Evolutionary conservation across 108 stramenopile species (phyloP).

Genomic region (Discostella stelligeroides): DNA sequence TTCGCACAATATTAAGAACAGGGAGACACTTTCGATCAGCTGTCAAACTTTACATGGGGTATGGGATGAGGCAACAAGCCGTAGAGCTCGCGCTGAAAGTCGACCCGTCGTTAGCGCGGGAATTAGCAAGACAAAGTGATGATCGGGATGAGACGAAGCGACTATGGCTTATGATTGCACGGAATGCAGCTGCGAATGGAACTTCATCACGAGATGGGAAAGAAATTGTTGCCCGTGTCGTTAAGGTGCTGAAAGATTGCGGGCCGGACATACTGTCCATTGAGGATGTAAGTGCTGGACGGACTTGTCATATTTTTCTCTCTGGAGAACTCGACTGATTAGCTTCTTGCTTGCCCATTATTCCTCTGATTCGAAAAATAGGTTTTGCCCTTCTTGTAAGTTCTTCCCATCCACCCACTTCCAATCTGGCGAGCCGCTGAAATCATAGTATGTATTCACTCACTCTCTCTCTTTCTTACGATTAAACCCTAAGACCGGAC

Average conservation of each 20-base stretch:
- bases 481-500: slow-evolving; percentile 53
- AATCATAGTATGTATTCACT: not conserved
- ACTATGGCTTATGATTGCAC: slow-evolving; percentile 92
- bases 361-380: not conserved
- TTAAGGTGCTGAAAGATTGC: slow-evolving; percentile 82
- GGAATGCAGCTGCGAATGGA: slow-evolving; percentile 67
- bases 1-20: slow-evolving; percentile 72
- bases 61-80: slow-evolving; percentile 88
- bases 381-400: slow-evolving; percentile 39
- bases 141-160: slow-evolving; percentile 79
- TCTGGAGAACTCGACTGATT: not conserved
- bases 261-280: slow-evolving; percentile 88
- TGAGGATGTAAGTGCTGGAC: slow-evolving; percentile 78
- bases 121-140: slow-evolving; percentile 77
- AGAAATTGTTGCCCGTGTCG: slow-evolving; percentile 83
- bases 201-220: slow-evolving; percentile 63
- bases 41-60: slow-evolving; percentile 88
- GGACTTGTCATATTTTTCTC: slow-evolving; percentile 29
- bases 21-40: slow-evolving; percentile 87
- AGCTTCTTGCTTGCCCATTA: slow-evolving; percentile 2
- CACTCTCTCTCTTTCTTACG: not conserved
- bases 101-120: slow-evolving; percentile 81
- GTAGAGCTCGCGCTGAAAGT: slow-evolving; percentile 86
- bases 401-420: slow-evolving; percentile 33
- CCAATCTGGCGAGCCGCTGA: not conserved